These are phyloP conservation scores for Boletus rufocinnamomeus DNA, from an alignment of 768 basidiomycete species.

Conservation along the genomic window DNA sequence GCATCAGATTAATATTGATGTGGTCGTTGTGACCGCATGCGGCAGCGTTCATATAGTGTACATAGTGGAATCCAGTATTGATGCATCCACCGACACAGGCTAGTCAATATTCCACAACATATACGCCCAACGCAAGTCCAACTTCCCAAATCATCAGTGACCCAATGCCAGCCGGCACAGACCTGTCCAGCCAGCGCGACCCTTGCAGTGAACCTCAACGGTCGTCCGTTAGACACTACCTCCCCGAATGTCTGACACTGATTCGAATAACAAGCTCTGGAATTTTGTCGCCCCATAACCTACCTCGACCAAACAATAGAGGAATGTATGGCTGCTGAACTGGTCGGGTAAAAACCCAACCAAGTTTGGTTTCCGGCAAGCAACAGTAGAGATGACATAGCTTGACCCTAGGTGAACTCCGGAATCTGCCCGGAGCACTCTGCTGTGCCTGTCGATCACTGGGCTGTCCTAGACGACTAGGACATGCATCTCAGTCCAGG, in stretches of 20 bases:
- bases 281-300: background rate
- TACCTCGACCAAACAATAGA: background rate
- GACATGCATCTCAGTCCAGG: no score
- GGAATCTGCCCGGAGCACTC: background rate
- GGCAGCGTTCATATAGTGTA: background rate
- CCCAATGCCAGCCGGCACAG: background rate
- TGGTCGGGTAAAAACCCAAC: background rate
- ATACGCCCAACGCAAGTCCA: background rate
- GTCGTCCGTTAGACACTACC: background rate
- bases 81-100: no score
- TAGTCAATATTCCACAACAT: background rate
- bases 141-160: background rate
- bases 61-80: no score
- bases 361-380: background rate
- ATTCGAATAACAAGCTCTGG: background rate
- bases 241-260: background rate
- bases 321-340: background rate
- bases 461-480: background rate
- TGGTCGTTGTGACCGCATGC: background rate
- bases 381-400: background rate
- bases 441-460: background rate
- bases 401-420: background rate
- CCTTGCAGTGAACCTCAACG: background rate
- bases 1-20: background rate
- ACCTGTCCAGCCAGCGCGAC: background rate